phyloP scores from a whole-genome alignment of 495 filamentous ascomycete species.

The Acidomyces sp. region DNA sequence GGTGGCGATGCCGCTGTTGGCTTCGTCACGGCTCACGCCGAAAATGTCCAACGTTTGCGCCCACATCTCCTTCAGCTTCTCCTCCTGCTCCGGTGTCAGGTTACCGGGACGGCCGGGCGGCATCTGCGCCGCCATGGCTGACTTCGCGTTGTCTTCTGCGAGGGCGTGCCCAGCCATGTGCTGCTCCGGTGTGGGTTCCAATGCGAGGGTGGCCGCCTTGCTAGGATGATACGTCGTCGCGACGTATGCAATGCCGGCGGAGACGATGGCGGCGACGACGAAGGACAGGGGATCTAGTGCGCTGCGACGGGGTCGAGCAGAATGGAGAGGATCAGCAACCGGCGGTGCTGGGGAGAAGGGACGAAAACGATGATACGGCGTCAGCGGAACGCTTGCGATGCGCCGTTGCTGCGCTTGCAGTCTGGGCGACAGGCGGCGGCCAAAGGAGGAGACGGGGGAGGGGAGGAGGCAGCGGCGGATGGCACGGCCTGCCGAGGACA shows the following conservation, averaged over 20 bases:
- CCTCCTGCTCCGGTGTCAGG: conserved; percentile 77
- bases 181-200: not conserved
- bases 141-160: conserved; percentile 1
- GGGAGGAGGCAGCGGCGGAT: not conserved
- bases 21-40: conserved; percentile 38
- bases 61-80: conserved; percentile 83
- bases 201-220: not conserved
- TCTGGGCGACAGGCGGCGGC: not conserved
- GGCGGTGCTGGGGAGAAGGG: not conserved
- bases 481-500: not conserved
- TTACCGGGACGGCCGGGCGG: conserved; percentile 72
- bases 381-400: not conserved
- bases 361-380: not conserved
- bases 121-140: conserved; percentile 31
- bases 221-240: conserved; percentile 2
- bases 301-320: not conserved
- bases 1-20: conserved; percentile 18
- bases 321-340: not conserved
- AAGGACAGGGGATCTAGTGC: conserved; percentile 11
- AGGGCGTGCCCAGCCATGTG: not conserved
- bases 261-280: not conserved
- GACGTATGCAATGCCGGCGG: conserved; percentile 11
- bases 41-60: conserved; percentile 62
- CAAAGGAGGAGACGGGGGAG: not conserved
- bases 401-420: not conserved